Conservation (phyloP, 331 rosid species). For the Saraca asoca region DNA sequence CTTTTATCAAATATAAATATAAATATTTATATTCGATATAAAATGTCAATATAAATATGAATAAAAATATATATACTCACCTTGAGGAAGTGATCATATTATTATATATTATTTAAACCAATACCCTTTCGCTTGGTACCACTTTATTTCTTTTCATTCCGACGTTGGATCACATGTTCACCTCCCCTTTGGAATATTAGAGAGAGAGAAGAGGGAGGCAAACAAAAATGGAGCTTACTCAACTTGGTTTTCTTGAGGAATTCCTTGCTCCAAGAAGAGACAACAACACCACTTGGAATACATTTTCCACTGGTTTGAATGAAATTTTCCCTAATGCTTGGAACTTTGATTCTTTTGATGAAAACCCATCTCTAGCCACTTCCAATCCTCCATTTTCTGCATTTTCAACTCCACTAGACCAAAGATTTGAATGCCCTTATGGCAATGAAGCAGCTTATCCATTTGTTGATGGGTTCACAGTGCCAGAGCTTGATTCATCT, state of each 20-base stretch:
- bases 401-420: conserved; percentile 52
- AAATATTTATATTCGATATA: too few relatives aligned
- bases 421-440: conserved; percentile 61
- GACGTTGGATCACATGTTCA: conserved; percentile 12
- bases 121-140: conserved; percentile 42
- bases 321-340: conserved; percentile 67
- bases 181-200: conserved; percentile 15
- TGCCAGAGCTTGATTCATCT: conserved; percentile 57
- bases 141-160: conserved; percentile 35
- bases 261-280: conserved; percentile 74
- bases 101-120: conserved; percentile 28
- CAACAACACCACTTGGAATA: conserved; percentile 40
- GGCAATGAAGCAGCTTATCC: conserved; percentile 51
- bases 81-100: too few relatives aligned
- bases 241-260: conserved; percentile 84
- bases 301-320: conserved; percentile 51
- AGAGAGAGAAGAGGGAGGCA: conserved; percentile 30
- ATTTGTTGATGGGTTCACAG: conserved; percentile 55
- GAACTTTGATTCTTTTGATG: conserved; percentile 64
- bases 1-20: too few relatives aligned
- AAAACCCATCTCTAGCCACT: conserved; percentile 48
- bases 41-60: too few relatives aligned
- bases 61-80: too few relatives aligned
- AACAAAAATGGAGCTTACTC: conserved; percentile 78
- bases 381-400: conserved; percentile 55